Evolutionary conservation across 176 grass and related monocot species (phyloP), one percentile per base, ranked within the genome.

Genomic region (Elymus sibiricus): DNA sequence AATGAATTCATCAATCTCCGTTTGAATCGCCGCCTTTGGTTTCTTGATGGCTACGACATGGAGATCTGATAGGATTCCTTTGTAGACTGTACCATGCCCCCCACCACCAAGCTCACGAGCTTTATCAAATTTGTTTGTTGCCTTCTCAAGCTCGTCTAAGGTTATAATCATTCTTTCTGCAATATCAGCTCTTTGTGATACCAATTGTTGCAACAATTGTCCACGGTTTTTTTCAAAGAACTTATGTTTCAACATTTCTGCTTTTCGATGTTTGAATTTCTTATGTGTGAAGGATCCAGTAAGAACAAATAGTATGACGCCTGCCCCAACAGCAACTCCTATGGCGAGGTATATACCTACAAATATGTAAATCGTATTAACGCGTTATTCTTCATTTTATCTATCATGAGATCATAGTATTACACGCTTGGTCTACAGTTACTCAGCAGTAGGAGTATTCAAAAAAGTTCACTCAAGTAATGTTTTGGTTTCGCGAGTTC

Each of bases 381-480:
- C 2, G 29, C 29, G 0, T 19, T 3, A 22, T 56, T 21, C 8
- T 9, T 55, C 7, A 3, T 22, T 56, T 56, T 56, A 0, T 0
- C 19, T 22, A 56, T 9, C 16, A 56, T 22, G 0, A 0, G 14
- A 53, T 13, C 12, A 21, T 21, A 21, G 51, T 8, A 55, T 22
- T 56, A 56, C 21, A 22, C 19, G 1, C 17, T 21, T 55, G 17
- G 5, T 55, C 51, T 21, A 55, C 17, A 7, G 6, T 2, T 55
- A 55, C 17, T 21, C 6, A 55, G 51, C 15, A 55, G 16, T 16
- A 55, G 6, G 1, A 55, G 5, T 55, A 21, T 19, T 55, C 5
- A 21, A 8, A 1, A 55, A 21, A 53, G 6, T 53, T 53, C 16
- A 19, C 49, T 17, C 16, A 19, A 53, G 5, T 53, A 53, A 19